A percentile compares a stretch with the other conserved stretches of the same genome.
phyloP scores from a whole-genome alignment of 2,329 filamentous ascomycete species.

The Cytospora piceae region DNA sequence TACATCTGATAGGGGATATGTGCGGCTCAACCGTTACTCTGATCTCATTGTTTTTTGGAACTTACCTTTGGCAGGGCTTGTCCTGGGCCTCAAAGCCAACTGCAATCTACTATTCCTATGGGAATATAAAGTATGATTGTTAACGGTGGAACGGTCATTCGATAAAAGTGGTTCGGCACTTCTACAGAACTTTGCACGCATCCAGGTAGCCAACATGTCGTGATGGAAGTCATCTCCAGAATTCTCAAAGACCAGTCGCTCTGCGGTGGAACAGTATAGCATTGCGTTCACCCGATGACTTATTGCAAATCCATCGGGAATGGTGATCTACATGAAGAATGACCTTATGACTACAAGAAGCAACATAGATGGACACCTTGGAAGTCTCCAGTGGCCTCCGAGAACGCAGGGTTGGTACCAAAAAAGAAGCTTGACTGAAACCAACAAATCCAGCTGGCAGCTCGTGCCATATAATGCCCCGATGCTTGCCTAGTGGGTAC shows the following conservation, averaged over 20 bases:
- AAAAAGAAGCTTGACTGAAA: not conserved
- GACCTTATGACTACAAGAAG: not conserved
- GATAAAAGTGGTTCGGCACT: not conserved
- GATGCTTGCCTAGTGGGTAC: not conserved
- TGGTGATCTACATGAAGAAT: not conserved
- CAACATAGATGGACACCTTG: not conserved
- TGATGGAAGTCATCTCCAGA: not conserved
- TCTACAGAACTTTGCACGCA: not conserved
- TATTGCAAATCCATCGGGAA: not conserved
- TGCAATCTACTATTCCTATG: no score
- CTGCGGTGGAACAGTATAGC: not conserved
- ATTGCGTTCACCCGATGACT: not conserved
- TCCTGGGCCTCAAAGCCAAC: not conserved
- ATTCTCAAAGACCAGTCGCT: not conserved
- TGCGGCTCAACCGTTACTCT: not conserved
- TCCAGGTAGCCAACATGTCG: not conserved
- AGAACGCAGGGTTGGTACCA: not conserved
- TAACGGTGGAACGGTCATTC: no score
- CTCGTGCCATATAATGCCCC: not conserved
- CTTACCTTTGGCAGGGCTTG: not conserved
- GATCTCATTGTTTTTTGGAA: not conserved
- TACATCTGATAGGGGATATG: constrained; percentile 42
- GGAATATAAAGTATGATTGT: no score
- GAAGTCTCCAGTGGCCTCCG: not conserved
- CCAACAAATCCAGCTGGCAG: not conserved